Percentiles rank a stretch among this genome's conserved stretches.
These are phyloP conservation scores for Sicyos edulis DNA, from an alignment of 306 rosid genomes.

Conservation along the genomic window DNA sequence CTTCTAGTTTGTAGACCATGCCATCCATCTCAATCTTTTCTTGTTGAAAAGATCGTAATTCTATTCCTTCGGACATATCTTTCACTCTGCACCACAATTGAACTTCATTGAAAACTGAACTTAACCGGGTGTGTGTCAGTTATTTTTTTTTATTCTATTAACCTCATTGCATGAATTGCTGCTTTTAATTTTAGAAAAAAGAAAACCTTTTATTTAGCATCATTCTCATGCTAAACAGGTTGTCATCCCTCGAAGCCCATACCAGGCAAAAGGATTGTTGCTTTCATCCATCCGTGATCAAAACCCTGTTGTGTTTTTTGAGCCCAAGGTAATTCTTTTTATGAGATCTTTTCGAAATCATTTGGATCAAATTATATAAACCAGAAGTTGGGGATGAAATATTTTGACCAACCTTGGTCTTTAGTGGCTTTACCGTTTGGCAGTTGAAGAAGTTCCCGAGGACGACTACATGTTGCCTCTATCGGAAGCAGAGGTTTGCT, in stretches of 20 bases:
- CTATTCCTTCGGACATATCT: neutral
- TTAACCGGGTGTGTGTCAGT: neutral
- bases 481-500: constrained; percentile 83
- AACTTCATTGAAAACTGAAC: neutral
- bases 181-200: neutral
- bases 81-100: neutral
- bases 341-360: neutral
- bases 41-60: neutral
- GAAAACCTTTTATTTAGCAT: neutral
- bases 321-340: constrained; percentile 66
- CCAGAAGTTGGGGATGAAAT: constrained; percentile 17
- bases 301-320: constrained; percentile 86
- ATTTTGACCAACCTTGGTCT: constrained; percentile 19
- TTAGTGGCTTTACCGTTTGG: constrained; percentile 92
- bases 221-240: constrained; percentile 41
- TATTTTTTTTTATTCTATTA: neutral
- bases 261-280: constrained; percentile 80
- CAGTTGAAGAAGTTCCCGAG: constrained; percentile 95
- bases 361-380: neutral
- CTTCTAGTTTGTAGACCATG: neutral
- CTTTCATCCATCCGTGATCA: constrained; percentile 86
- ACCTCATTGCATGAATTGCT: constrained; percentile 2
- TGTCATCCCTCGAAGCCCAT: constrained; percentile 93
- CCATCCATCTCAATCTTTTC: neutral
- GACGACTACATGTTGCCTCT: constrained; percentile 81